Evolutionary conservation across 345 rosid genomes (phyloP), one percentile per base, ranked within the genome.

Genomic region (Camelina sativa): DNA sequence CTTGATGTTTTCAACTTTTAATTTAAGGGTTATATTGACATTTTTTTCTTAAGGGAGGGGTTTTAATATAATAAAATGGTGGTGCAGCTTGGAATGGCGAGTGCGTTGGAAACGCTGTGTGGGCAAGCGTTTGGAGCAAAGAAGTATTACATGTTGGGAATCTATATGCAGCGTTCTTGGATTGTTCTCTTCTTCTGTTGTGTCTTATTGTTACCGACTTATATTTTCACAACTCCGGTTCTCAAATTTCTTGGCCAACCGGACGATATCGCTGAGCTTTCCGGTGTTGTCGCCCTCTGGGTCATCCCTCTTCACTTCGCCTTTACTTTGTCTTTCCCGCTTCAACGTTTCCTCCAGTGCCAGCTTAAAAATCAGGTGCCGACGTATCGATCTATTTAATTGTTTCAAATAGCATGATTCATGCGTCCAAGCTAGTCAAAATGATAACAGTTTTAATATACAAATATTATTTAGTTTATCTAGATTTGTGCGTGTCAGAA

Each of bases 121-220:
- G 92, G 96, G 15, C 96, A 89, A 82, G 92, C 92, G 20, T 87
- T 82, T 70, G 96, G 96, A n/a, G 92, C 90, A 0, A 83, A 82
- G 57, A 82, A 69, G 3, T 84, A 84, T 75, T 62, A 82, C 15
- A 85, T 85, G 92, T 61, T 89, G 35, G 96, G 96, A 17, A 75
- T 87, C 0, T 89, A 89, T 79, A 72, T 86, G 87, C 96, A 89
- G 46, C 81, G 92, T 34, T 87, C 96, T 46, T 89, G 90, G 88
- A 87, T 87, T 16, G 87, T 86, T 6, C 71, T 87, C 1, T 72
- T 79, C 76, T 22, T 72, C 34, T 82, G 85, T 11, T 86, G 90
- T 50, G 46, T 85, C 67, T 34, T 89, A 15, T 47, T 87, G 0
- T 55, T 89, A 10, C 92, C 92, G 0, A 57, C 81, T 9, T 87